Base-by-base conservation (phyloP, 345 rosid genomes). In the Raphanus raphanistrum region DNA sequence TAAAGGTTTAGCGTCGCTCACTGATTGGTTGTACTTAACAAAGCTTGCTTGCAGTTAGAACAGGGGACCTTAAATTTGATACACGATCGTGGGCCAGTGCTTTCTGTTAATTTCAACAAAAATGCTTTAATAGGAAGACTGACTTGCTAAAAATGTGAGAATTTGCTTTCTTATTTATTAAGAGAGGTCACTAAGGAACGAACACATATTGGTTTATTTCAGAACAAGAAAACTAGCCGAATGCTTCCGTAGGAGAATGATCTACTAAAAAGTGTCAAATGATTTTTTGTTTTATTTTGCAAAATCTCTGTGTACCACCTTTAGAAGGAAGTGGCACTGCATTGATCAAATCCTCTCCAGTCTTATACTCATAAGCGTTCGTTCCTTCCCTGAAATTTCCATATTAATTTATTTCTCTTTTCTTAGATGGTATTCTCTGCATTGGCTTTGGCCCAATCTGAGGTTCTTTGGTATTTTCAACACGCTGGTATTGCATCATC, bases 401-500 rank as follows among this genome's bases (percentile, higher is more conserved):
- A 57, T 38, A 41, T 76, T 61, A 26, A 26, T 55, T 21, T 54
- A 21, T 57, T 27, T 17, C 82, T 28, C 72, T 84, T 70, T 75
- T 57, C 74, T 61, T 85, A 93, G 99, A 95, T 95, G 99, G 92
- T 93, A 73, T 93, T 95, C 85, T 93, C 98, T 81, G 90, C 99
- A 43, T 82, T 95, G 89, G 97, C 98, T 55, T 82, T 95, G 83
- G 94, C 94, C 80, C 98, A 95, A 74, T 91, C 87, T 79, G 99
- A 95, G 90, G 92, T 95, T 79, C 85, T 90, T 72, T 92, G 99
- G 99, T 92, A 91, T 78, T 92, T 95, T 75, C 98, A 93, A 72
- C 98, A 93, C 77, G 93, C 87, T 50, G 99, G 98, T 81, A 83
- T 95, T 81, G 92, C 89, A 77, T 86, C 97, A 38, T 88, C 98